A percentile compares a stretch with the other conserved stretches of the same genome.
Evolutionary conservation across 345 rosid genomes (phyloP).

Genomic region (Pelargonium nanum): DNA sequence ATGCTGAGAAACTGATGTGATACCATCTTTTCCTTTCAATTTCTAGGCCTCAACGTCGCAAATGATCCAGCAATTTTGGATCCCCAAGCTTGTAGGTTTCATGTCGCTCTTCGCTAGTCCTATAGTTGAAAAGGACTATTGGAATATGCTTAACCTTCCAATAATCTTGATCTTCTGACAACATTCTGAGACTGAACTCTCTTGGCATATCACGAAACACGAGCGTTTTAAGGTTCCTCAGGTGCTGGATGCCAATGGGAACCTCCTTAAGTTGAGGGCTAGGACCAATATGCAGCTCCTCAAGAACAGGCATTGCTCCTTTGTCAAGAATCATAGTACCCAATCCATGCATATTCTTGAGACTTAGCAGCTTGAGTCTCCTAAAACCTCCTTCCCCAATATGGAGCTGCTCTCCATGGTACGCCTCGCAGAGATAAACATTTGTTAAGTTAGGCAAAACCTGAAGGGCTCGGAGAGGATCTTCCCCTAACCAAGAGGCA

Average conservation of each 20-base stretch:
- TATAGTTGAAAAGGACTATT: not conserved
- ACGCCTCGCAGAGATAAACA: not conserved
- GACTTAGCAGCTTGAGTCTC: not conserved
- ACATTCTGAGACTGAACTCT: not conserved
- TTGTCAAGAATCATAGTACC: not conserved
- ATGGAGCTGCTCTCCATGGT: not conserved
- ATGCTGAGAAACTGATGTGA: too few relatives aligned
- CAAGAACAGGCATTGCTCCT: constrained; percentile 1
- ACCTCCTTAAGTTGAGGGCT: constrained; percentile 1
- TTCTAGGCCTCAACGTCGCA: too few relatives aligned
- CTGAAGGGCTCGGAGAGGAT: constrained; percentile 10
- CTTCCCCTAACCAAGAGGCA: constrained; percentile 1
- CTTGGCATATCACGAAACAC: not conserved
- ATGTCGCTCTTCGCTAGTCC: not conserved
- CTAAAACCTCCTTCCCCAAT: constrained; percentile 1
- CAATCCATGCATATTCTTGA: not conserved
- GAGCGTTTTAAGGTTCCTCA: not conserved
- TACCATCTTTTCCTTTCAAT: too few relatives aligned
- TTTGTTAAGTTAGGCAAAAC: constrained; percentile 5
- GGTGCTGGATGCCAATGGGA: not conserved
- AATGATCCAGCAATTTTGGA: too few relatives aligned
- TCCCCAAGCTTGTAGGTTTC: not conserved
- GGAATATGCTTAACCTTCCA: constrained; percentile 1
- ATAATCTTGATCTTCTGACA: not conserved
- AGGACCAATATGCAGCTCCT: not conserved